These are phyloP conservation scores for Lumnitzera racemosa DNA, from an alignment of 345 rosid species.

Conservation along the genomic window DNA sequence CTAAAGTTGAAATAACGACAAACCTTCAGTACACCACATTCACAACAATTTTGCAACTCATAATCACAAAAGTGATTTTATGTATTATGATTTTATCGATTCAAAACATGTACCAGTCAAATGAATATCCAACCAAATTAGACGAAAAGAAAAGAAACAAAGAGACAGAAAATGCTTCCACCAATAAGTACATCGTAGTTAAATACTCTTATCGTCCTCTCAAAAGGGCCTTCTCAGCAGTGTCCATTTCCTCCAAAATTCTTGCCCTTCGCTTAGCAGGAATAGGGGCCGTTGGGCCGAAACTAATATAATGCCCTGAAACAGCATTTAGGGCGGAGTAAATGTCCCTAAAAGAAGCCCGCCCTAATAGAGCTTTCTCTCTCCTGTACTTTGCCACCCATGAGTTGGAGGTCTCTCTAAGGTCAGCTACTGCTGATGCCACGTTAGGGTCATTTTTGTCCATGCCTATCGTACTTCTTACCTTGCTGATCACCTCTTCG, in stretches of 20 bases:
- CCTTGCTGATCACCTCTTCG: slow-evolving; percentile 59
- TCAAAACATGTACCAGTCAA: too few relatives aligned
- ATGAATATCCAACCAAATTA: not conserved
- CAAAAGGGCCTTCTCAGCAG: slow-evolving; percentile 77
- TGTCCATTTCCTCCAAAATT: slow-evolving; percentile 90
- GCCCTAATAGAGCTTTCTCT: slow-evolving; percentile 80
- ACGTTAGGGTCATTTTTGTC: slow-evolving; percentile 75
- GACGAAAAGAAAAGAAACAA: not conserved
- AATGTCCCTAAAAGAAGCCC: slow-evolving; percentile 70
- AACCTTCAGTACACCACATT: too few relatives aligned
- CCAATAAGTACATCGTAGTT: not conserved
- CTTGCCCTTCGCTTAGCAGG: slow-evolving; percentile 76
- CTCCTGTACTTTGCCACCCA: slow-evolving; percentile 97
- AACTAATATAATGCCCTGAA: slow-evolving; percentile 87
- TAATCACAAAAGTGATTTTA: too few relatives aligned
- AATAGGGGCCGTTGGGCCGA: slow-evolving; percentile 85
- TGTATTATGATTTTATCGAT: too few relatives aligned
- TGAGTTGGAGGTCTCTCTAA: slow-evolving; percentile 64
- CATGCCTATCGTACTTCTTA: slow-evolving; percentile 61
- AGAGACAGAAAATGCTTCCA: slow-evolving; percentile 1
- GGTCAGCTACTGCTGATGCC: slow-evolving; percentile 64
- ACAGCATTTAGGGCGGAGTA: slow-evolving; percentile 92
- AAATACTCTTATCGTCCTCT: slow-evolving; percentile 50
- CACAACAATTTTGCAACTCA: too few relatives aligned
- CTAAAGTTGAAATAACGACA: too few relatives aligned